These are phyloP conservation scores for Bryoglossum gracile DNA, from an alignment of 495 filamentous ascomycete species.

Conservation along the genomic window DNA sequence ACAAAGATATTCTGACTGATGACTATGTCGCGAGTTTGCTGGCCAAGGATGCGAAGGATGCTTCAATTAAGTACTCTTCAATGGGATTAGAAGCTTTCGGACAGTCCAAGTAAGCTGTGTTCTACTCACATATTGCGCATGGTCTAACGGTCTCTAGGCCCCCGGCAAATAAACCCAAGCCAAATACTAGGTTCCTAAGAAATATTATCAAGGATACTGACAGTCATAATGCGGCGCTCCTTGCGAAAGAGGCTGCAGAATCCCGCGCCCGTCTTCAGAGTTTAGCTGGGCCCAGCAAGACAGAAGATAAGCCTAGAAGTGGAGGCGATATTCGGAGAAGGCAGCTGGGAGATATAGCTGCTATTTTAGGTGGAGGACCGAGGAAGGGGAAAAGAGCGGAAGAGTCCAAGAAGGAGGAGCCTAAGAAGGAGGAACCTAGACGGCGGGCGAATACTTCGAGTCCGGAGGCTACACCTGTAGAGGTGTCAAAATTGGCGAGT, in stretches of 20 bases:
- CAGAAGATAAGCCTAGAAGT: conserved; percentile 31
- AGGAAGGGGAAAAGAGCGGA: conserved; percentile 27
- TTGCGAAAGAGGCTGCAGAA: conserved; percentile 69
- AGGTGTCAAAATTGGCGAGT: conserved; percentile 4
- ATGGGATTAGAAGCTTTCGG: conserved; percentile 66
- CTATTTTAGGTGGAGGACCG: conserved; percentile 39
- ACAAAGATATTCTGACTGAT: conserved; percentile 33
- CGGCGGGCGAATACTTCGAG: conserved; percentile 22
- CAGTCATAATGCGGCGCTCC: conserved; percentile 79
- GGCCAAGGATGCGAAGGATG: conserved; percentile 55
- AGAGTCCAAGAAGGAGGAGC: conserved; percentile 13
- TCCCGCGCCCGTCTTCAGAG: conserved; percentile 39
- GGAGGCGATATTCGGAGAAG: conserved; percentile 38
- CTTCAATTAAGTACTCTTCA: conserved; percentile 62
- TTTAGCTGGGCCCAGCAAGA: conserved; percentile 31
- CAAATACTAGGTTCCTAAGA: conserved; percentile 82
- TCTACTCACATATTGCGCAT: neutral
- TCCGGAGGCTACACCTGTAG: conserved; percentile 15
- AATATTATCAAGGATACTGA: conserved; percentile 86
- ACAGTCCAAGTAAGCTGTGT: conserved; percentile 52
- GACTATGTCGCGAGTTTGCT: conserved; percentile 51
- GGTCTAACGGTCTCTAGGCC: conserved; percentile 10
- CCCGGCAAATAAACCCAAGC: conserved; percentile 67
- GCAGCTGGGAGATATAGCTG: conserved; percentile 46
- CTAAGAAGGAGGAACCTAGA: conserved; percentile 6